Conservation (phyloP, 2,329 filamentous ascomycete species). For the Neonectria magnoliae region DNA sequence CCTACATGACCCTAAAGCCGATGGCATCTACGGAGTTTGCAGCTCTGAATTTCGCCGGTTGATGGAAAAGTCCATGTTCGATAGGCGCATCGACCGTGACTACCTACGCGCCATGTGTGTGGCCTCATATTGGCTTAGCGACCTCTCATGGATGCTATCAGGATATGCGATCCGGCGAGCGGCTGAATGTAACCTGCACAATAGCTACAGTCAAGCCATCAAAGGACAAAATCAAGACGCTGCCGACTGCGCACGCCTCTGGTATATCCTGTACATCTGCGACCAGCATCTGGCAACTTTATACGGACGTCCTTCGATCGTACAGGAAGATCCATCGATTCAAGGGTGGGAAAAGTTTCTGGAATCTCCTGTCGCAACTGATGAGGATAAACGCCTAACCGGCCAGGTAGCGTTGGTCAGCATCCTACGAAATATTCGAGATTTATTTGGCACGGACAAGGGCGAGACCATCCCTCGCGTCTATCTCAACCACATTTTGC, state of each 20-base stretch:
- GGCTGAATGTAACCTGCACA: constrained; percentile 57
- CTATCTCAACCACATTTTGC: constrained; percentile 60
- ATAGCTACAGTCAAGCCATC: constrained; percentile 53
- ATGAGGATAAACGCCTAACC: constrained; percentile 66
- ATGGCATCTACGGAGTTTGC: constrained; percentile 62
- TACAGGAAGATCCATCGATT: constrained; percentile 66
- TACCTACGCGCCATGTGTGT: constrained; percentile 69
- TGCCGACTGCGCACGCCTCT: constrained; percentile 65
- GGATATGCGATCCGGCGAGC: constrained; percentile 63
- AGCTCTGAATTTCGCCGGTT: constrained; percentile 66
- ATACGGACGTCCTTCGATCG: constrained; percentile 67
- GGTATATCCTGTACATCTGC: constrained; percentile 70
- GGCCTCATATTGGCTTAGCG: constrained; percentile 71
- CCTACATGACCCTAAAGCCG: constrained; percentile 65
- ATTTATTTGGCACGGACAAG: constrained; percentile 66
- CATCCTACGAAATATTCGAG: constrained; percentile 65
- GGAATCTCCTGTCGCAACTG: constrained; percentile 59
- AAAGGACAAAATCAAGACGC: constrained; percentile 53
- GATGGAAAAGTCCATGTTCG: constrained; percentile 58
- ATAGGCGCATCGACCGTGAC: constrained; percentile 54
- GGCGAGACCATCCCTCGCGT: constrained; percentile 62
- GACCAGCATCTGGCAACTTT: constrained; percentile 70
- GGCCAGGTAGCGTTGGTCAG: constrained; percentile 68
- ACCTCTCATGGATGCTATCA: constrained; percentile 70
- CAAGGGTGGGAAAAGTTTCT: constrained; percentile 67